phyloP scores from a whole-genome alignment of 176 grass and related monocot genomes.

The Thalia dealbata region DNA sequence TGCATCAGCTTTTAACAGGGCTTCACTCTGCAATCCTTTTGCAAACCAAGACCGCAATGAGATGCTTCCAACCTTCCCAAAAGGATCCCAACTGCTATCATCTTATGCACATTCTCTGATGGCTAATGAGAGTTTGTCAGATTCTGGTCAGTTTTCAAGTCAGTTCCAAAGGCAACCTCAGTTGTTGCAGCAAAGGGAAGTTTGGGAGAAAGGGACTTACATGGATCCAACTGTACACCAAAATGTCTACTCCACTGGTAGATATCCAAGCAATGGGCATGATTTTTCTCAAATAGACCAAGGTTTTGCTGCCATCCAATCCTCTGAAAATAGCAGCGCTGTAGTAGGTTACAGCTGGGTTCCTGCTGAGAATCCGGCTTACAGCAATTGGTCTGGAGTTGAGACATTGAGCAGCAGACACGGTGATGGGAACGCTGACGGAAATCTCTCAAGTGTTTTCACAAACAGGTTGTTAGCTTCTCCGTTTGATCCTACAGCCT shows the following conservation, averaged over 20 bases:
- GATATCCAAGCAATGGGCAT: slow-evolving; percentile 24
- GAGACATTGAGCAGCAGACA: slow-evolving; percentile 19
- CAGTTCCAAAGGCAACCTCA: slow-evolving; percentile 22
- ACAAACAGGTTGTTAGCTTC: slow-evolving; percentile 21
- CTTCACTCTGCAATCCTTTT: slow-evolving; percentile 20
- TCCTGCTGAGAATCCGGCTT: slow-evolving; percentile 12
- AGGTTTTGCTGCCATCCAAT: slow-evolving; percentile 8
- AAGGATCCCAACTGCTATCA: slow-evolving; percentile 13
- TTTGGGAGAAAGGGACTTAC: slow-evolving; percentile 10
- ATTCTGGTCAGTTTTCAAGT: slow-evolving; percentile 24
- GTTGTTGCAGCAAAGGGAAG: slow-evolving; percentile 15
- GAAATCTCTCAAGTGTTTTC: slow-evolving; percentile 34
- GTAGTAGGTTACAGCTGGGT: slow-evolving; percentile 24
- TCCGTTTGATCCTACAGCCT: slow-evolving; percentile 11
- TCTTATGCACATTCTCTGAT: slow-evolving; percentile 20
- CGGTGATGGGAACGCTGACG: slow-evolving; percentile 27
- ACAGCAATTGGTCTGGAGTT: slow-evolving; percentile 29
- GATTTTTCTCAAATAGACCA: slow-evolving; percentile 21
- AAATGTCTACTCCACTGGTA: slow-evolving; percentile 19
- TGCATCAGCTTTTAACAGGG: slow-evolving; percentile 19
- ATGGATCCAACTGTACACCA: slow-evolving; percentile 20
- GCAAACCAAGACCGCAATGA: slow-evolving; percentile 25
- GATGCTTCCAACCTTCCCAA: slow-evolving; percentile 14
- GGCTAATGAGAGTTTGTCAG: slow-evolving; percentile 5
- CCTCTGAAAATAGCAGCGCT: slow-evolving; percentile 15